A percentile compares a stretch with the other conserved stretches of the same genome.
These are phyloP conservation scores for Pholiota adiposa DNA, from an alignment of 1,284 basidiomycete genomes.

Conservation along the genomic window DNA sequence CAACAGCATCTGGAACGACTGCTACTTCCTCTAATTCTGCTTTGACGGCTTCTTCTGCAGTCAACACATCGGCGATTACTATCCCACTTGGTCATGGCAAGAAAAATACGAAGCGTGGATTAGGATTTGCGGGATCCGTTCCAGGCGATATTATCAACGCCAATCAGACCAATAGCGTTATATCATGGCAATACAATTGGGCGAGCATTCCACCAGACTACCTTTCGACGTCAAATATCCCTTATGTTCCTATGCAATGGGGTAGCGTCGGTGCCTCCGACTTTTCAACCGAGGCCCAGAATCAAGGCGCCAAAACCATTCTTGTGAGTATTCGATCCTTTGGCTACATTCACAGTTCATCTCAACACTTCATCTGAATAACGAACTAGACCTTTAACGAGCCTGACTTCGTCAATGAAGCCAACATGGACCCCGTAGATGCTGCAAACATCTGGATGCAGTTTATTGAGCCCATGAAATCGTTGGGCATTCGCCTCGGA, in stretches of 20 bases:
- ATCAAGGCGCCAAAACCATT: conserved; percentile 43
- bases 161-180: conserved; percentile 46
- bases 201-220: conserved; percentile 42
- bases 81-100: conserved; percentile 5
- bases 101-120: conserved; percentile 46
- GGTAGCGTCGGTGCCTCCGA: conserved; percentile 42
- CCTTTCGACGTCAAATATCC: conserved; percentile 43
- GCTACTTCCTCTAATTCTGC: neutral
- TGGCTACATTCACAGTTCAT: neutral
- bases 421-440: conserved; percentile 58
- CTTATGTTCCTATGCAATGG: conserved; percentile 57
- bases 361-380: too few relatives aligned
- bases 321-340: conserved; percentile 36
- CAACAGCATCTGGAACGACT: neutral
- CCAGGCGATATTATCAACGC: conserved; percentile 46
- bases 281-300: conserved; percentile 40
- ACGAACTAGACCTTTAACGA: conserved; percentile 48
- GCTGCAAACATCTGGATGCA: conserved; percentile 66
- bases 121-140: conserved; percentile 44
- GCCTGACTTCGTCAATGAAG: conserved; percentile 65
- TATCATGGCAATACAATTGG: conserved; percentile 55
- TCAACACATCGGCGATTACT: neutral
- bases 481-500: conserved; percentile 56
- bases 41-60: neutral
- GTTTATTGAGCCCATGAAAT: conserved; percentile 62